Percentiles rank a stretch among this genome's conserved stretches.
Evolutionary conservation across 441 rosid genomes (phyloP).

Genomic region (Croton laevigatus): DNA sequence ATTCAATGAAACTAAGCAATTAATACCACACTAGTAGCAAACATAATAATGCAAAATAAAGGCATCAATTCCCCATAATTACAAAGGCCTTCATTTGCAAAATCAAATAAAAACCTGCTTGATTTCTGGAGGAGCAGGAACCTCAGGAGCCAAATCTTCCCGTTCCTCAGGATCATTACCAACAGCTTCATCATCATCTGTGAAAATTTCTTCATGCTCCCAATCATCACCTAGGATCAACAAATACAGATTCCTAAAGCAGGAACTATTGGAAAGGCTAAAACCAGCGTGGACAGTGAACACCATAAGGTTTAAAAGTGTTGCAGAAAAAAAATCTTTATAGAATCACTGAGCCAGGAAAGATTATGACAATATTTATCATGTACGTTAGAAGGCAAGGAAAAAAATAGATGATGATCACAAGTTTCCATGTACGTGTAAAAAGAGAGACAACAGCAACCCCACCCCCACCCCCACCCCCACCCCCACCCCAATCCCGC

Average conservation of each 20-base stretch:
- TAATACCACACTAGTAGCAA: neutral
- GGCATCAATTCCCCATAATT: neutral
- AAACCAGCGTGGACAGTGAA: neutral
- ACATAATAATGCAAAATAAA: neutral
- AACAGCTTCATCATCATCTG: conserved; percentile 98
- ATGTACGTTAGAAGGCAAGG: neutral
- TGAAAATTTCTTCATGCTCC: conserved; percentile 99
- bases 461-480: no score
- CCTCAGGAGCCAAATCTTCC: conserved; percentile 91
- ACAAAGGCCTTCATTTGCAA: neutral
- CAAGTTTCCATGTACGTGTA: neutral
- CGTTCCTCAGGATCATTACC: conserved; percentile 92
- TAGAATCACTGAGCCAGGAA: neutral
- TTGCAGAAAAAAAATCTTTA: neutral
- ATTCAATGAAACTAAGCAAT: neutral
- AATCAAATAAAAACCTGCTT: conserved; percentile 57
- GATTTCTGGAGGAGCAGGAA: conserved; percentile 97
- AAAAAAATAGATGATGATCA: neutral
- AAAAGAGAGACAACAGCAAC: no score
- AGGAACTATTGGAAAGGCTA: neutral
- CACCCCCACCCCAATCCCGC: no score
- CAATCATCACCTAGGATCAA: conserved; percentile 83
- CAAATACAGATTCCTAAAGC: conserved; percentile 14
- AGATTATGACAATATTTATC: neutral
- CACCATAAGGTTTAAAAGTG: no score